Evolutionary conservation across 2,329 filamentous ascomycete species (phyloP).

Genomic region (Sporothrix euskadiensis): DNA sequence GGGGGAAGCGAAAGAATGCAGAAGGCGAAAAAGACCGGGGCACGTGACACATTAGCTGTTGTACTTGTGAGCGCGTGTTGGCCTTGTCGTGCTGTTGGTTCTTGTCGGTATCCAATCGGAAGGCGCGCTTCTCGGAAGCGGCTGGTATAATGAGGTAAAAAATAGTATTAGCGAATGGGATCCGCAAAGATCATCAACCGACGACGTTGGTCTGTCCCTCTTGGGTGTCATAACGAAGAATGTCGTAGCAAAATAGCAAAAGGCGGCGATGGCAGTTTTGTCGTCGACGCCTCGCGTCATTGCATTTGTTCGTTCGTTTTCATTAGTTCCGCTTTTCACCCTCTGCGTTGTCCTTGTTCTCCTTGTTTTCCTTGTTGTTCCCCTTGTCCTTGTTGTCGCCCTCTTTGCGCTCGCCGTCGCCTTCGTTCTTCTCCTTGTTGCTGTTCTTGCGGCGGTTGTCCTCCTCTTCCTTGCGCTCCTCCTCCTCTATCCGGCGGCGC

Average conservation of each 20-base stretch:
- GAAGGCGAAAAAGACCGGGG: neutral
- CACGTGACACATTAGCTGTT: neutral
- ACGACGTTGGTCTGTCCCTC: neutral
- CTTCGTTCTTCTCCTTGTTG: neutral
- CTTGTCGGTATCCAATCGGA: conserved; percentile 14
- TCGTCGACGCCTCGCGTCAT: neutral
- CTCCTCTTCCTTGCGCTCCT: conserved; percentile 26
- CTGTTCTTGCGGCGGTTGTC: conserved; percentile 8
- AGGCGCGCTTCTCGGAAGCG: conserved; percentile 3
- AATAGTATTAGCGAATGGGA: neutral
- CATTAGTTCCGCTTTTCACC: conserved; percentile 17
- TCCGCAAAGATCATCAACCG: neutral
- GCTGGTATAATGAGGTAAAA: neutral
- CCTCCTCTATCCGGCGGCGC: conserved; percentile 19
- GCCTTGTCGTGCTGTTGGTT: neutral
- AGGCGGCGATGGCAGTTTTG: neutral
- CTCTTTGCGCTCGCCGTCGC: neutral
- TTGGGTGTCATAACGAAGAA: neutral
- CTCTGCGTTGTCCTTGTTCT: neutral
- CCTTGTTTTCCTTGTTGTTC: neutral
- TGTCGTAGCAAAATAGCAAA: conserved; percentile 15
- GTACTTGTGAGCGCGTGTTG: neutral
- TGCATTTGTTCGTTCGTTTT: neutral
- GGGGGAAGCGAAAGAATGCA: neutral
- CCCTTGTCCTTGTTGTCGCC: neutral